Evolutionary conservation across 208 protist genomes (phyloP).

Genomic region (Wallacemonas sp.): DNA sequence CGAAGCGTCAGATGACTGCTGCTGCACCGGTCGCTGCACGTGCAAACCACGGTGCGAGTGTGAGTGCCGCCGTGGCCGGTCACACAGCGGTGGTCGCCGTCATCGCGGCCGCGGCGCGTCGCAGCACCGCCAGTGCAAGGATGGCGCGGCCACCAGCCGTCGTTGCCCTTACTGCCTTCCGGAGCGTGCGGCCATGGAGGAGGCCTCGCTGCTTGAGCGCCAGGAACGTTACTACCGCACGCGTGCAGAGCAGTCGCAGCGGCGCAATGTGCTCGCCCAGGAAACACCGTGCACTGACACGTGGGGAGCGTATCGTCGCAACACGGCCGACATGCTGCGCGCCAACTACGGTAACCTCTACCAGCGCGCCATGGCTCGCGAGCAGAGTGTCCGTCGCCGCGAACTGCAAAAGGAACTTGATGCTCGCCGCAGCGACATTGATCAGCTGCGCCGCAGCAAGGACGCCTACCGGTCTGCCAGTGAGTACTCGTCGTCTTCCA

Average conservation of each 20-base stretch:
- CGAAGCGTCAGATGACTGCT: conserved; percentile 23
- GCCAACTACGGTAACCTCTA: conserved; percentile 38
- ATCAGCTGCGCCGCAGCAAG: conserved; percentile 8
- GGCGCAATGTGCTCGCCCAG: conserved; percentile 16
- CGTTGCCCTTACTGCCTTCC: conserved; percentile 58
- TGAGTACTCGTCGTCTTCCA: conserved; percentile 5
- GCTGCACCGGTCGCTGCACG: conserved; percentile 47
- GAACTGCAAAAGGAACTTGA: conserved; percentile 66
- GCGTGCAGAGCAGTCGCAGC: conserved; percentile 32
- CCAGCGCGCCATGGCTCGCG: conserved; percentile 41
- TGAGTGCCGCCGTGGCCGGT: not conserved
- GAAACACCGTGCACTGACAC: conserved; percentile 4
- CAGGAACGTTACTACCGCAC: conserved; percentile 43
- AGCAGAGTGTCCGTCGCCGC: conserved; percentile 53
- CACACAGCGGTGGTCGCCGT: not conserved
- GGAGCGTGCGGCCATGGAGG: conserved; percentile 54
- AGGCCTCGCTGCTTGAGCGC: conserved; percentile 50
- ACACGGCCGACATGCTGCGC: conserved; percentile 72
- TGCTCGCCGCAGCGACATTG: conserved; percentile 44
- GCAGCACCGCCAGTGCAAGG: not conserved
- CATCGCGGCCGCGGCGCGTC: not conserved
- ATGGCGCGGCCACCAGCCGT: conserved; percentile 6
- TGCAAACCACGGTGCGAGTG: conserved; percentile 11
- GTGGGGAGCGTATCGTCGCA: conserved; percentile 28
- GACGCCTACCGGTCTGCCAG: not conserved